Evolutionary conservation across 768 basidiomycete genomes (phyloP), one percentile per base, ranked within the genome.

Genomic region (Astraeus odoratus): DNA sequence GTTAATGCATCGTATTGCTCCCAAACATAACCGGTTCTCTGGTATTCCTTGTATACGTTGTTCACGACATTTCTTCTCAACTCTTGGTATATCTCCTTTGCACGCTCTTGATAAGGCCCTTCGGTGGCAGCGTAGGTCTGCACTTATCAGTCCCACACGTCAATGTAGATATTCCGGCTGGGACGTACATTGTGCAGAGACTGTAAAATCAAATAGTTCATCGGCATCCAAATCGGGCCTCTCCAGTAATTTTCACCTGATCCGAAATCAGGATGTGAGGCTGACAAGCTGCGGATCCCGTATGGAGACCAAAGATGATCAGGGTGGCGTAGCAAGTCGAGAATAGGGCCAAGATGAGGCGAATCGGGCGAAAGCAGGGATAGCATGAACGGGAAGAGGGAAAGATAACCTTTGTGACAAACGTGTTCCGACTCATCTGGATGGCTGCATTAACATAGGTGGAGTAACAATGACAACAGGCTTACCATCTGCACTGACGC

Each of bases 221-320:
- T 94, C 63, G 91, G 94, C 29, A 96, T 77, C 94, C 94, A 97
- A 39, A 98, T 86, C 3, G 94, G 89, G 1, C 95, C 93, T 56
- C 84, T 85, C 94, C 94, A 98, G 64, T 98, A 98, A 67, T 98
- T 89, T 65, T 98, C 94, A 38, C 86, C 95, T 54, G 78, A 69
- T 12, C 93, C 94, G 55, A 92, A 97, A 39, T 88, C 77, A n/a
- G 85, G 80, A 58, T 97, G 91, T 16, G 81, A 78, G n/a, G 76
- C 81, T 6, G 87, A 91, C 43, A 98, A 67, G 51, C 90, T 94
- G 23, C 94, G 83, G 27, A 97, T 68, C 22, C 95, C 94, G 59
- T 81, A 93, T 1, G 79, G 74, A 2, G 92, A 95, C 95, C 95
- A 97, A 25, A 98, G 76, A 50, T 92, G 86, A 23, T 81, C 67